Evolutionary conservation across 306 rosid genomes (phyloP).

Genomic region (Mimosa bimucronata): DNA sequence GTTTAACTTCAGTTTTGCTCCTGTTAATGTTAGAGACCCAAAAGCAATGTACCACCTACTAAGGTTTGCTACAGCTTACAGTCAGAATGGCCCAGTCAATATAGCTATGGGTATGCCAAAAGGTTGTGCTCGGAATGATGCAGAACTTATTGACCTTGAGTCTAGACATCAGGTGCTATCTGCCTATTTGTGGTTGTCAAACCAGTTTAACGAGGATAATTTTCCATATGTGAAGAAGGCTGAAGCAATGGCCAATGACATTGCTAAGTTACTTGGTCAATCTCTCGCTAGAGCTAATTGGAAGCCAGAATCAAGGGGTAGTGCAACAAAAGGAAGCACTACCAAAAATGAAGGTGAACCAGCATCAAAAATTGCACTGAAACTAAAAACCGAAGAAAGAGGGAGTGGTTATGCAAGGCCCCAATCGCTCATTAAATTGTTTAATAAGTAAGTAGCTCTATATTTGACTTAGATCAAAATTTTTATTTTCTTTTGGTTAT

Average conservation of each 20-base stretch:
- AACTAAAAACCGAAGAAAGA: conserved; percentile 47
- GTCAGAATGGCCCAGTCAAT: conserved; percentile 73
- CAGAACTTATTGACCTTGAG: conserved; percentile 91
- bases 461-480: conserved; percentile 23
- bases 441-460: conserved; percentile 52
- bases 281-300: conserved; percentile 80
- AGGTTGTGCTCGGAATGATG: conserved; percentile 70
- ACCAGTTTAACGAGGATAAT: conserved; percentile 70
- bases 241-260: conserved; percentile 72
- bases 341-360: conserved; percentile 42
- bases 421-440: conserved; percentile 48
- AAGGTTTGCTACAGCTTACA: conserved; percentile 71
- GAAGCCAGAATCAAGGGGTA: conserved; percentile 77
- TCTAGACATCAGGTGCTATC: conserved; percentile 89
- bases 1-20: conserved; percentile 86
- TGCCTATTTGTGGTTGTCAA: conserved; percentile 82
- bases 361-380: conserved; percentile 21
- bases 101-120: conserved; percentile 86
- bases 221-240: conserved; percentile 81
- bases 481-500: conserved; percentile 23
- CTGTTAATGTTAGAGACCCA: conserved; percentile 90
- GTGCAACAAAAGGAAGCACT: conserved; percentile 50
- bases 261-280: conserved; percentile 67
- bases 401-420: conserved; percentile 56
- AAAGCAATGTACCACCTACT: conserved; percentile 84